phyloP scores from a whole-genome alignment of 2,329 filamentous ascomycete species.

The Alternaria ethzedia region DNA sequence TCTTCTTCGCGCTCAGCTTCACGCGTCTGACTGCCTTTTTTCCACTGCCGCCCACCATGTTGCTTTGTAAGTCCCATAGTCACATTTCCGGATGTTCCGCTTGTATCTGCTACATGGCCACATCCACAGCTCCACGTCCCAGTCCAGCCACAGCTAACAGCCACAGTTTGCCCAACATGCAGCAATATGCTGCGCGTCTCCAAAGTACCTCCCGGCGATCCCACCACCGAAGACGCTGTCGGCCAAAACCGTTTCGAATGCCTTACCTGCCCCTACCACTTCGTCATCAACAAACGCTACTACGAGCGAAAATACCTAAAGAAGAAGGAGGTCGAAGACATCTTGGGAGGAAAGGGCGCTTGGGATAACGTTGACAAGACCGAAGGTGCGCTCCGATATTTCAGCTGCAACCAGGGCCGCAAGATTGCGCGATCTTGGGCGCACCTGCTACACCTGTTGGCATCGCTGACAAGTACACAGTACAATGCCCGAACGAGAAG shows the following conservation, averaged over 20 bases:
- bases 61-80: constrained; percentile 64
- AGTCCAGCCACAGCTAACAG: neutral
- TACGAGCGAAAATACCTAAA: constrained; percentile 82
- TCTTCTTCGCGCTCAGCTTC: constrained; percentile 1
- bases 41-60: constrained; percentile 54
- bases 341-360: constrained; percentile 84
- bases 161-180: constrained; percentile 76
- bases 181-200: constrained; percentile 83
- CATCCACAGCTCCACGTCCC: neutral
- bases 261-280: constrained; percentile 92
- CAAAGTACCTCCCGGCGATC: constrained; percentile 49
- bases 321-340: constrained; percentile 85
- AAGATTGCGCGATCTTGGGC: neutral
- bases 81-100: neutral
- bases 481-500: constrained; percentile 80
- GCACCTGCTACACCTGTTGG: neutral
- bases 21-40: neutral
- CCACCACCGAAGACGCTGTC: constrained; percentile 44
- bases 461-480: constrained; percentile 47
- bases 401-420: too few species aligned
- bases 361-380: constrained; percentile 93
- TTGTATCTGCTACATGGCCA: neutral
- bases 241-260: constrained; percentile 86
- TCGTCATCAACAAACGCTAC: constrained; percentile 77
- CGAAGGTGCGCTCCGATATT: constrained; percentile 53